These are phyloP conservation scores for Omphalea diandra DNA, from an alignment of 441 rosid species.

Conservation along the genomic window DNA sequence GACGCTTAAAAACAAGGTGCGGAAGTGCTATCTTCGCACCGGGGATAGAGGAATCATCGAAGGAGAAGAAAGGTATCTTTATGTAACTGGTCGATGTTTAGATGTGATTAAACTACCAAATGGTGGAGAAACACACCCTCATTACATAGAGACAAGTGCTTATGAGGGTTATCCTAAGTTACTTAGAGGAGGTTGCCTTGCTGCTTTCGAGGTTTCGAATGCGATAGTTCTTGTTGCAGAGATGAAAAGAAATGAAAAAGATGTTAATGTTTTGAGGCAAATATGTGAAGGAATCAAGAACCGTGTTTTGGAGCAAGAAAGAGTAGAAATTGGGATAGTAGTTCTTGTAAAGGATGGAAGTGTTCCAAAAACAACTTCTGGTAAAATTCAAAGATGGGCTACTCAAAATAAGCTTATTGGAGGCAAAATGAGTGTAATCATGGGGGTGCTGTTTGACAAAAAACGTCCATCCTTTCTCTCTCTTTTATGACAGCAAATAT, in stretches of 20 bases:
- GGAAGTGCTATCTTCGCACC: slow-evolving; percentile 41
- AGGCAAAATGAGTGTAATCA: slow-evolving; percentile 38
- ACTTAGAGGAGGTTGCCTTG: slow-evolving; percentile 55
- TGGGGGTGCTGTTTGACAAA: slow-evolving; percentile 32
- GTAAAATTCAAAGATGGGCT: slow-evolving; percentile 60
- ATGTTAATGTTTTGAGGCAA: slow-evolving; percentile 19
- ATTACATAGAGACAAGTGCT: slow-evolving; percentile 52
- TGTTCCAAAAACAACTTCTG: slow-evolving; percentile 62
- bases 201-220: slow-evolving; percentile 38
- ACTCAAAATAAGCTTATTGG: slow-evolving; percentile 35
- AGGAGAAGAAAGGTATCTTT: slow-evolving; percentile 51
- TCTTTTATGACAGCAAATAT: too few relatives aligned
- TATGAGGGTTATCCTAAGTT: slow-evolving; percentile 35
- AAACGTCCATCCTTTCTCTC: too few relatives aligned
- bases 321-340: slow-evolving; percentile 40
- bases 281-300: slow-evolving; percentile 41
- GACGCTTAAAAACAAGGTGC: slow-evolving; percentile 28
- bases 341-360: slow-evolving; percentile 43
- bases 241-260: slow-evolving; percentile 36
- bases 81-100: slow-evolving; percentile 50
- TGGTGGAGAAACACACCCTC: slow-evolving; percentile 43
- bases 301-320: slow-evolving; percentile 33
- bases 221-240: slow-evolving; percentile 45
- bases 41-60: slow-evolving; percentile 52
- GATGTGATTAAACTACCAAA: slow-evolving; percentile 40